Evolutionary conservation across 768 basidiomycete genomes (phyloP).

Genomic region (Lentinula lateritia): DNA sequence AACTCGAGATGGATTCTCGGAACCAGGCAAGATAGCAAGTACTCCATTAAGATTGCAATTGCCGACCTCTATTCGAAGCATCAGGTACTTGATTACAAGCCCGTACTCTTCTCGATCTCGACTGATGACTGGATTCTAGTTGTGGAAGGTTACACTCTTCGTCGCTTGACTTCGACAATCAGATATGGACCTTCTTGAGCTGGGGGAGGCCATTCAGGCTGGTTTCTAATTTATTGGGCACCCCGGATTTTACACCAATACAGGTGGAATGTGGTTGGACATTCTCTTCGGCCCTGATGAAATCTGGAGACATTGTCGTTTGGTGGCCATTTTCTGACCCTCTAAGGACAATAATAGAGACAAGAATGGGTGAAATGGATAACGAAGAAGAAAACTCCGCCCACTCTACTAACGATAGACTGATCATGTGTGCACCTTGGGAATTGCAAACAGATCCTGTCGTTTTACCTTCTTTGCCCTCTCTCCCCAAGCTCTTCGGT

Average conservation of each 20-base stretch:
- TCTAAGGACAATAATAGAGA: constrained; percentile 30
- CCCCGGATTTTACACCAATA: constrained; percentile 31
- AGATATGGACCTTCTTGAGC: constrained; percentile 69
- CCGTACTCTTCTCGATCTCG: background rate
- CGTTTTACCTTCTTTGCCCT: constrained; percentile 54
- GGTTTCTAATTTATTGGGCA: constrained; percentile 37
- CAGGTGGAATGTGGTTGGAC: constrained; percentile 81
- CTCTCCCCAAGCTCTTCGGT: constrained; percentile 44
- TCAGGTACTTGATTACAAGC: constrained; percentile 45
- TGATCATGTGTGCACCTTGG: constrained; percentile 62
- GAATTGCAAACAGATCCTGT: constrained; percentile 48
- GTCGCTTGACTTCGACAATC: constrained; percentile 50
- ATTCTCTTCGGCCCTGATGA: constrained; percentile 70
- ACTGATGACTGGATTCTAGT: constrained; percentile 28
- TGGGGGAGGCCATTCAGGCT: constrained; percentile 79
- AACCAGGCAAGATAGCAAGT: constrained; percentile 40
- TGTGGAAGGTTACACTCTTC: constrained; percentile 75
- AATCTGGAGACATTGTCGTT: constrained; percentile 64
- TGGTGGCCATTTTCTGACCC: constrained; percentile 63
- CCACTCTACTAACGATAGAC: constrained; percentile 24
- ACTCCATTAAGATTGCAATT: constrained; percentile 56
- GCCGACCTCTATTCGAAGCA: constrained; percentile 50
- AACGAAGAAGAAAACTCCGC: constrained; percentile 25
- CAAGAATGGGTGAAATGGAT: constrained; percentile 43
- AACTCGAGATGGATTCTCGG: constrained; percentile 50